These are phyloP conservation scores for Endocladia muricata DNA, from an alignment of 31 red algal species.

Conservation along the genomic window DNA sequence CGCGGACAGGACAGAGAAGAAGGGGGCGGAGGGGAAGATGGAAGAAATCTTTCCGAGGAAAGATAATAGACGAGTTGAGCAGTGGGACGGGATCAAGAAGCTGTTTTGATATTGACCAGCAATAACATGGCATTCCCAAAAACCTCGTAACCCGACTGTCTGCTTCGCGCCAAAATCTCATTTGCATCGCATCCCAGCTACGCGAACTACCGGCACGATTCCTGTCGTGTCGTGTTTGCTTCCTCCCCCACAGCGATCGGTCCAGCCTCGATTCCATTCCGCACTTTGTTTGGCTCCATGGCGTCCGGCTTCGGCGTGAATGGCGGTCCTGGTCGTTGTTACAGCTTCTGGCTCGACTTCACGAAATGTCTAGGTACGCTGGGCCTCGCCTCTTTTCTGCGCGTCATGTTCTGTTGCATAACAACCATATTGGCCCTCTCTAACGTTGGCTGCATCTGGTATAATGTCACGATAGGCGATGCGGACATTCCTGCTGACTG, in stretches of 20 bases:
- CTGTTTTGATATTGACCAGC: too few species aligned
- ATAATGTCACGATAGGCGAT: constrained; percentile 16
- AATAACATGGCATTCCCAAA: too few species aligned
- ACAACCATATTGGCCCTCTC: not conserved
- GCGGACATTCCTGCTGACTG: constrained; percentile 52
- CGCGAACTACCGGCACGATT: too few species aligned
- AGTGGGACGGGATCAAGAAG: too few species aligned
- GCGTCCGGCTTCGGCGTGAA: constrained; percentile 68
- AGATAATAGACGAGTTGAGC: too few species aligned
- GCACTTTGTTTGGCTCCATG: constrained; percentile 30
- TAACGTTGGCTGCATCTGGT: not conserved
- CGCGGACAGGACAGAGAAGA: not conserved
- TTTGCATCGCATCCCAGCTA: too few species aligned
- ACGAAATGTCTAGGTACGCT: constrained; percentile 60
- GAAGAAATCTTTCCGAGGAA: too few species aligned
- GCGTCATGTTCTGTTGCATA: not conserved
- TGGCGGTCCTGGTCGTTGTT: constrained; percentile 69
- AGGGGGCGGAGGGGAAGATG: not conserved
- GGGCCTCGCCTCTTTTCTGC: not conserved
- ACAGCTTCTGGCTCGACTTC: constrained; percentile 76
- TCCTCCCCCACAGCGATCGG: not conserved
- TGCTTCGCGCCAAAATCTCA: too few species aligned
- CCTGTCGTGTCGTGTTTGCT: too few species aligned
- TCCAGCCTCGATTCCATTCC: not conserved
- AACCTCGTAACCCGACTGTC: too few species aligned